Percentiles rank a stretch among this genome's conserved stretches.
These are phyloP conservation scores for Leptographium radiaticola DNA, from an alignment of 2,329 filamentous ascomycete species.

Conservation along the genomic window DNA sequence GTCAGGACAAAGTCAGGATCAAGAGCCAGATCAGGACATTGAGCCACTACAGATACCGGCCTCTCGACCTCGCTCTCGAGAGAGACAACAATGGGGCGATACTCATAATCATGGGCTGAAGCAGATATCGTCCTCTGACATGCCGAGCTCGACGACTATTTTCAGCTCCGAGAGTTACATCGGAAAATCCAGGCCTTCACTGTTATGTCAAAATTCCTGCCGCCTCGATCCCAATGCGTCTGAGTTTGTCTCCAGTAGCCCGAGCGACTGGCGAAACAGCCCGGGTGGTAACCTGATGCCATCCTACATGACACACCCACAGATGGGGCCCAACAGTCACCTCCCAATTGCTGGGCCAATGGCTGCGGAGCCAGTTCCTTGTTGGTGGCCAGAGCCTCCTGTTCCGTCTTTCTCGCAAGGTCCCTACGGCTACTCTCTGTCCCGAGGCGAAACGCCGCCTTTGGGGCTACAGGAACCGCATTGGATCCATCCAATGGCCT, in stretches of 20 bases:
- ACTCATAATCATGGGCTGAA: background rate
- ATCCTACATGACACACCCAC: too few relatives aligned
- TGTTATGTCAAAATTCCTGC: background rate
- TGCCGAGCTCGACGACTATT: background rate
- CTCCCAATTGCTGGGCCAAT: background rate
- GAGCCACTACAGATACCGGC: background rate
- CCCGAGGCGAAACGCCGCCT: too few relatives aligned
- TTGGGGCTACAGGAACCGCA: too few relatives aligned
- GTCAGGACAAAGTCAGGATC: background rate
- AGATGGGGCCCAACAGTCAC: background rate
- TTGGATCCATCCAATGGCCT: background rate
- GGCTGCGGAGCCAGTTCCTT: background rate
- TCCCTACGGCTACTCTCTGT: background rate
- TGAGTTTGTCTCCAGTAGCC: background rate
- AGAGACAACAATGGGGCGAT: background rate
- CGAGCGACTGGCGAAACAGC: background rate
- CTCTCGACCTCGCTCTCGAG: background rate
- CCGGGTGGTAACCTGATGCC: too few relatives aligned
- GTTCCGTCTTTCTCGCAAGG: background rate
- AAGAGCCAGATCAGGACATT: background rate
- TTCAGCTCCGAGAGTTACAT: background rate
- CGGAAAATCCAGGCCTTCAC: background rate
- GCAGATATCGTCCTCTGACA: background rate
- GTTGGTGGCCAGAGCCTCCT: background rate
- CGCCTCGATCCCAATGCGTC: conserved; percentile 2